Percentiles rank a stretch among this genome's conserved stretches.
phyloP scores from a whole-genome alignment of 192 early-diverging fungal genomes.

The Umbelopsis vinacea region DNA sequence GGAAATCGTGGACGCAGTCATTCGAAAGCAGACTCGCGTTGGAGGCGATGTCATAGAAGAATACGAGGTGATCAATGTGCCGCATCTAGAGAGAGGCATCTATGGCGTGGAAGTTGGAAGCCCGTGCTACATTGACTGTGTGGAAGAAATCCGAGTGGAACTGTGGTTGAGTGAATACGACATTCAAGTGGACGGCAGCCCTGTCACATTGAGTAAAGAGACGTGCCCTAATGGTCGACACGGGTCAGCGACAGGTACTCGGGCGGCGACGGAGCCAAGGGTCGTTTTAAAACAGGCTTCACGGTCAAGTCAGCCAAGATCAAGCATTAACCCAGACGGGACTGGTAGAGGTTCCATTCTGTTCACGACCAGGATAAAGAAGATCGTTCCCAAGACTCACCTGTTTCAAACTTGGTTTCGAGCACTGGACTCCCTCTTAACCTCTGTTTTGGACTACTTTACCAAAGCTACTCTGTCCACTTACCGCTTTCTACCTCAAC shows the following conservation, averaged over 20 bases:
- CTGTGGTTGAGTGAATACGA: slow-evolving; percentile 18
- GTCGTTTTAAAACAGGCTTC: not conserved
- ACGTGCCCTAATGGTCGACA: slow-evolving; percentile 1
- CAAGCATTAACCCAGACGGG: slow-evolving; percentile 14
- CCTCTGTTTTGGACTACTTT: not conserved
- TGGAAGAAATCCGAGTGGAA: slow-evolving; percentile 13
- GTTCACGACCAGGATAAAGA: not conserved
- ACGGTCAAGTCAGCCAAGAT: slow-evolving; percentile 10
- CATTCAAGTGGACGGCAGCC: slow-evolving; percentile 5
- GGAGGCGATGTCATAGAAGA: not conserved
- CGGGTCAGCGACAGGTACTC: slow-evolving; percentile 16
- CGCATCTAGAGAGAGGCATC: slow-evolving; percentile 3
- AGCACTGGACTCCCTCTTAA: not conserved
- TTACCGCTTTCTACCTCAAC: not conserved
- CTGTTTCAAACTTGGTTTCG: slow-evolving; percentile 7
- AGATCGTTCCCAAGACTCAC: not conserved
- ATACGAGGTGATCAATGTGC: slow-evolving; percentile 18
- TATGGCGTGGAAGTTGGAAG: slow-evolving; percentile 4
- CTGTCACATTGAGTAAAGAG: slow-evolving; percentile 3
- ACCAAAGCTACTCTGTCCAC: not conserved
- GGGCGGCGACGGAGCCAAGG: slow-evolving; percentile 23
- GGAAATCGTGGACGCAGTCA: slow-evolving; percentile 10
- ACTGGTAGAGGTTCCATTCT: not conserved
- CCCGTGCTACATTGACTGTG: slow-evolving; percentile 4
- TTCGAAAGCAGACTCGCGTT: slow-evolving; percentile 1